Base-by-base conservation (phyloP, 257 asterid species). In the Solanum virginianum region DNA sequence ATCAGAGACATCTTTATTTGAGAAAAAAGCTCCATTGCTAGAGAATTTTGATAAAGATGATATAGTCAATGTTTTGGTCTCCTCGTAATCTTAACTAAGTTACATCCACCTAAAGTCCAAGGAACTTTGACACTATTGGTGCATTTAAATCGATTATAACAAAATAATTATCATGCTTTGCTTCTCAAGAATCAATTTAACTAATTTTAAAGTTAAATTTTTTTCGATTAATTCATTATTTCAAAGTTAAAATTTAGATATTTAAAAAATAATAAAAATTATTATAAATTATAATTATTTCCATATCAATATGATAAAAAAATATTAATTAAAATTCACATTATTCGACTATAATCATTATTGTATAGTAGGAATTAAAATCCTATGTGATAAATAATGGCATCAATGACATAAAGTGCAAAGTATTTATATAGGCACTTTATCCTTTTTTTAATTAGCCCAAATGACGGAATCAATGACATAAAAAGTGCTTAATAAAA, bases 381-480 rank as follows among this genome's bases (percentile, higher is more conserved):
- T 45, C 10, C 51, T 45, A 8, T 45, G 0, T 26, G 29, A 63
- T 71, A 70, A 70, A 75, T 22, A 22, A 47, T 6, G 60, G 14
- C 29, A 49, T 49, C 56, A 49, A 47, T 49, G 81, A 49, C 60
- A 74, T 22, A 14, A 49, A 47, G 8, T 57, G 26, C 26, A 20
- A 57, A 56, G 18, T 20, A 22, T 36, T 0, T 57, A 57, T 20
- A 3, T 20, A 20, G 65, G 65, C 9, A 20, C 13, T 62, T 22
- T 11, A 88, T 84, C 93, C 92, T 17, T 89, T 66, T 84, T 43
- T 66, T 70, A 39, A 69, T 77, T 77, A 49, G 60, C 15, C 60
- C 22, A 75, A 75, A 77, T 15, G 24, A 49, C 1, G 62, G 9
- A 77, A 77, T 51, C 57, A 77, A 49, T 51, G 82, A 77, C 62